phyloP scores from a whole-genome alignment of 352 stramenopile species.

The Blastocystis sp. region DNA sequence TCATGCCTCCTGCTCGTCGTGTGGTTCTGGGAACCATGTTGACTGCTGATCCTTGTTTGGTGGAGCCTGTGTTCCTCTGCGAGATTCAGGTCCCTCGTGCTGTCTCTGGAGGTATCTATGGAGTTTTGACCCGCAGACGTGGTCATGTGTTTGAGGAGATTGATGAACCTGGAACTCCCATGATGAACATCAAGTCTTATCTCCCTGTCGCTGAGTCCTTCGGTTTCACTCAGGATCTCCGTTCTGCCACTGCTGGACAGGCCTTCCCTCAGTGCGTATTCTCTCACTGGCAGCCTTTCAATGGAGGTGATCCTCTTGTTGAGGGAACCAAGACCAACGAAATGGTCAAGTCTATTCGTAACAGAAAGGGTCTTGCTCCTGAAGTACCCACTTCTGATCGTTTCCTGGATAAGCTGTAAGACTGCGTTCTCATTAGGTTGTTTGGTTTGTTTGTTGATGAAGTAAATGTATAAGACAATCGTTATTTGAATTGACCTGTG shows the following conservation, averaged over 20 bases:
- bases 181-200: conserved; percentile 95
- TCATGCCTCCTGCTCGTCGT: conserved; percentile 94
- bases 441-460: not conserved
- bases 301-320: conserved; percentile 80
- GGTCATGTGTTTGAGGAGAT: conserved; percentile 97
- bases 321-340: conserved; percentile 85
- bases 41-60: conserved; percentile 82
- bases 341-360: conserved; percentile 83
- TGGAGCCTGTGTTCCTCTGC: conserved; percentile 96
- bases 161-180: conserved; percentile 88
- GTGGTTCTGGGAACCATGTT: conserved; percentile 94
- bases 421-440: not conserved
- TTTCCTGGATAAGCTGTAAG: conserved; percentile 99
- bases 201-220: conserved; percentile 99
- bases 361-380: conserved; percentile 90
- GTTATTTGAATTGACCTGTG: not conserved
- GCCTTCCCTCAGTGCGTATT: conserved; percentile 98
- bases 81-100: conserved; percentile 96
- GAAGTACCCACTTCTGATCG: conserved; percentile 91
- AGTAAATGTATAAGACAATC: not conserved
- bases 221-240: conserved; percentile 94
- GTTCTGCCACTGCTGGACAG: conserved; percentile 95
- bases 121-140: conserved; percentile 91
- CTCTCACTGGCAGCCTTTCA: conserved; percentile 93
- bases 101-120: conserved; percentile 95